Conservation (phyloP, 1,139 yeast genomes). For the Hyphopichia buzzinii region DNA sequence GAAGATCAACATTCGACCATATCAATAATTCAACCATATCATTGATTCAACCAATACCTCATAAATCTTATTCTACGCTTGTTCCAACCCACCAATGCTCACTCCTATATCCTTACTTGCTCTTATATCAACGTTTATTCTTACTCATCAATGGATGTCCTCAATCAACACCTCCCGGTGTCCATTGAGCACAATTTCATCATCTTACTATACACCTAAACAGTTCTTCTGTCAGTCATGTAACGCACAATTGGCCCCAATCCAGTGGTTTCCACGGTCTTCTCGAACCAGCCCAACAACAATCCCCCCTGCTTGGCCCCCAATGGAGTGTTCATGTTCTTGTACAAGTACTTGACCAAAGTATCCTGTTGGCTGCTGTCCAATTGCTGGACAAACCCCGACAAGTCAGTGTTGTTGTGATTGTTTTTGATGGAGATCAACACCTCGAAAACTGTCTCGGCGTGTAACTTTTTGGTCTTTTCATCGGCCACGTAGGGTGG, state of each 20-base stretch:
- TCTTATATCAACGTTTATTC: too few species aligned
- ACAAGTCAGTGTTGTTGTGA: conserved; percentile 54
- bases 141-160: too few species aligned
- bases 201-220: conserved; percentile 34
- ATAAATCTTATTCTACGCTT: too few species aligned
- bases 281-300: conserved; percentile 88
- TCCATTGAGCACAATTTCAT: too few species aligned
- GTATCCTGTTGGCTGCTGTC: conserved; percentile 68
- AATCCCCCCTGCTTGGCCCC: conserved; percentile 88
- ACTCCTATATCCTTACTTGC: too few species aligned
- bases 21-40: too few species aligned
- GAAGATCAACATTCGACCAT: too few species aligned
- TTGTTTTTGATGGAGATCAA: conserved; percentile 71
- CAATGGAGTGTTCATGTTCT: conserved; percentile 73
- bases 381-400: conserved; percentile 57
- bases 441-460: conserved; percentile 67
- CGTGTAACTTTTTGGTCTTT: conserved; percentile 47
- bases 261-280: conserved; percentile 79
- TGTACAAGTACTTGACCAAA: conserved; percentile 80
- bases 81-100: too few species aligned
- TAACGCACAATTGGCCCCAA: conserved; percentile 87
- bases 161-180: too few species aligned
- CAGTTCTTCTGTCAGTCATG: conserved; percentile 81
- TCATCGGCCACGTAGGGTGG: conserved; percentile 85
- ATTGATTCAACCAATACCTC: too few species aligned